A percentile compares a stretch with the other conserved stretches of the same genome.
phyloP scores from a whole-genome alignment of 2,329 filamentous ascomycete genomes.

The Aspergillus terreus region DNA sequence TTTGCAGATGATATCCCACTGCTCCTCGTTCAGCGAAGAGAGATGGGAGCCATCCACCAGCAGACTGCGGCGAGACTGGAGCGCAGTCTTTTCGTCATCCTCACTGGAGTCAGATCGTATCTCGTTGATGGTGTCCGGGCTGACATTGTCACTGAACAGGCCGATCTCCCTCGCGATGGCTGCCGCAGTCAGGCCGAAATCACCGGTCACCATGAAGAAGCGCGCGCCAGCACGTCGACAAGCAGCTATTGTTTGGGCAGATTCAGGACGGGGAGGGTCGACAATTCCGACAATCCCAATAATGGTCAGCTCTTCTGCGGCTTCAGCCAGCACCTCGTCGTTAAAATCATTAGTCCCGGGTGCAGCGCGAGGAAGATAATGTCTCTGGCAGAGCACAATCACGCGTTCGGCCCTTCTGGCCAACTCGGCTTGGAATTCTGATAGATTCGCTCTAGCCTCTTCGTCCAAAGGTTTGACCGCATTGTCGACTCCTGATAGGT shows the following conservation, averaged over 20 bases:
- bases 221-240: constrained; percentile 36
- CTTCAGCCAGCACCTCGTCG: constrained; percentile 45
- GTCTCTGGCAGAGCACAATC: constrained; percentile 63
- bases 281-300: constrained; percentile 51
- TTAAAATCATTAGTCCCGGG: constrained; percentile 48
- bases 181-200: constrained; percentile 38
- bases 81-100: constrained; percentile 16
- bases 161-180: constrained; percentile 42
- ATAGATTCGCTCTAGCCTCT: constrained; percentile 47
- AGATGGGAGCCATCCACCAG: constrained; percentile 66
- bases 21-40: constrained; percentile 59
- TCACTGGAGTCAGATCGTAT: constrained; percentile 38
- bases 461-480: constrained; percentile 51
- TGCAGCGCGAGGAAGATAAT: constrained; percentile 43
- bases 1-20: constrained; percentile 63
- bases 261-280: constrained; percentile 38
- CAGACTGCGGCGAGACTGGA: constrained; percentile 47
- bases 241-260: constrained; percentile 30
- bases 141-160: constrained; percentile 39
- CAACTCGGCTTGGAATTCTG: constrained; percentile 63
- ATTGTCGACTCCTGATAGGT: constrained; percentile 56
- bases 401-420: constrained; percentile 68
- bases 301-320: constrained; percentile 44
- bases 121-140: constrained; percentile 55
- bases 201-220: constrained; percentile 45